Evolutionary conservation across 768 basidiomycete species (phyloP).

Genomic region (Boletus edulis): DNA sequence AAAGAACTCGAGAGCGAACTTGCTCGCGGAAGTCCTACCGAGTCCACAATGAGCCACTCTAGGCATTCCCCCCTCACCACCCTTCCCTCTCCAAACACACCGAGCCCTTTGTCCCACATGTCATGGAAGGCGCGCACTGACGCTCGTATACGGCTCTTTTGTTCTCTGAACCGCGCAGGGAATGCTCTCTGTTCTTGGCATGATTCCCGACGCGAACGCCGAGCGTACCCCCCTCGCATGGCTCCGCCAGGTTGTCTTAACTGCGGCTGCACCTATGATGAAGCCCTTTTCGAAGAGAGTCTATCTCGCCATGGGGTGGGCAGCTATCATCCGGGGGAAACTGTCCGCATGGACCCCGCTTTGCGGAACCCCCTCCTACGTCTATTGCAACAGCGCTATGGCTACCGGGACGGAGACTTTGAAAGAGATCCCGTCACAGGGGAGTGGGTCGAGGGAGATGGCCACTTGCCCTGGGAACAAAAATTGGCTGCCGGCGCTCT

Average conservation of each 20-base stretch:
- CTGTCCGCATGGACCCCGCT: conserved; percentile 86
- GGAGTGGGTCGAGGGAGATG: conserved; percentile 68
- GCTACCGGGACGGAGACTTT: conserved; percentile 84
- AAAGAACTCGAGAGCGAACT: conserved; percentile 48
- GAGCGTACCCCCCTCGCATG: conserved; percentile 73
- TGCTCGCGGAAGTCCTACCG: conserved; percentile 29
- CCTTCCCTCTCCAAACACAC: conserved; percentile 26
- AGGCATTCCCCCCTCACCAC: conserved; percentile 10
- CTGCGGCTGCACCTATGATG: conserved; percentile 82
- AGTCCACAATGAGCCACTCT: conserved; percentile 22
- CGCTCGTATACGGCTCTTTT: conserved; percentile 66
- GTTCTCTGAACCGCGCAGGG: conserved; percentile 82
- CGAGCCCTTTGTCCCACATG: conserved; percentile 43
- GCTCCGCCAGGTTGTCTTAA: conserved; percentile 78
- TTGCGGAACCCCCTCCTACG: conserved; percentile 76
- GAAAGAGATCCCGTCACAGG: conserved; percentile 65
- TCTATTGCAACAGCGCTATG: conserved; percentile 69
- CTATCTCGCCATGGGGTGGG: conserved; percentile 77
- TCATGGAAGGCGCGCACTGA: conserved; percentile 76
- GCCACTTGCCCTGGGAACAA: conserved; percentile 60
- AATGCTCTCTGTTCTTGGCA: conserved; percentile 91
- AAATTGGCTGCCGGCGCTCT: conserved; percentile 42
- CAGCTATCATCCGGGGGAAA: conserved; percentile 81
- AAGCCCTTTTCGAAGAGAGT: conserved; percentile 86
- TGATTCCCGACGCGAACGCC: conserved; percentile 81